Percentiles rank a stretch among this genome's conserved stretches.
Conservation (phyloP, 2,329 filamentous ascomycete genomes). For the Grosmannia serpens region DNA sequence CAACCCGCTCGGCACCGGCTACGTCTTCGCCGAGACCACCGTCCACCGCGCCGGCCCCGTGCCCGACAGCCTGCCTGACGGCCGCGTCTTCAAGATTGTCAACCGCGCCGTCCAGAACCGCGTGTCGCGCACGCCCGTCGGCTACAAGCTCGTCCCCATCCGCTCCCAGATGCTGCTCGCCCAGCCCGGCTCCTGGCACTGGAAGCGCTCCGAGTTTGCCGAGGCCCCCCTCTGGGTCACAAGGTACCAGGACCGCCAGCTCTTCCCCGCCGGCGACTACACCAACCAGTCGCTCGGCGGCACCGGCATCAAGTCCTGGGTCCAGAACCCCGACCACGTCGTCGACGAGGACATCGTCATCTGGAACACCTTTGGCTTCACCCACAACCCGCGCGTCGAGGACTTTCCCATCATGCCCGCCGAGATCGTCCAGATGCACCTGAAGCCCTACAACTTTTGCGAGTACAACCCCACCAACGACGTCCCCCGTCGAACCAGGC, state of each 20-base stretch:
- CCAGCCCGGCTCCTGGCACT: constrained; percentile 25
- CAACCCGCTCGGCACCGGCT: constrained; percentile 41
- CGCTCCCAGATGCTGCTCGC: constrained; percentile 34
- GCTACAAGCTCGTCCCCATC: constrained; percentile 31
- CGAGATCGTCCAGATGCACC: constrained; percentile 37
- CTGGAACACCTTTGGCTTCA: constrained; percentile 47
- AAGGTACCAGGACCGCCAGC: constrained; percentile 27
- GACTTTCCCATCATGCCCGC: constrained; percentile 60
- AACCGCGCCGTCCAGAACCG: constrained; percentile 30
- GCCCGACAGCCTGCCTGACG: constrained; percentile 36
- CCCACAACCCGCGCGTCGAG: constrained; percentile 52
- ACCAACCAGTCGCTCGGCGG: constrained; percentile 31
- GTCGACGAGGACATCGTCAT: constrained; percentile 25
- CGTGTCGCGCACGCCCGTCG: constrained; percentile 29
- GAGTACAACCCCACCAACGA: constrained; percentile 36
- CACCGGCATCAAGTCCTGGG: constrained; percentile 13
- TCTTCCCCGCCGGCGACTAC: constrained; percentile 28
- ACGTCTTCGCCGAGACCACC: constrained; percentile 23
- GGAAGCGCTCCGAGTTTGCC: constrained; percentile 28
- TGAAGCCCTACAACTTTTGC: constrained; percentile 45
- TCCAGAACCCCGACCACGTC: constrained; percentile 7
- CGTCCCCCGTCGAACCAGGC: constrained; percentile 29
- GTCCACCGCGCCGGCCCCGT: constrained; percentile 29
- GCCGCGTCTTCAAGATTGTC: constrained; percentile 35
- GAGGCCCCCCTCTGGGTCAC: constrained; percentile 33